Base-by-base conservation (phyloP, 164 flowering plant species). In the Macadamia integrifolia region DNA sequence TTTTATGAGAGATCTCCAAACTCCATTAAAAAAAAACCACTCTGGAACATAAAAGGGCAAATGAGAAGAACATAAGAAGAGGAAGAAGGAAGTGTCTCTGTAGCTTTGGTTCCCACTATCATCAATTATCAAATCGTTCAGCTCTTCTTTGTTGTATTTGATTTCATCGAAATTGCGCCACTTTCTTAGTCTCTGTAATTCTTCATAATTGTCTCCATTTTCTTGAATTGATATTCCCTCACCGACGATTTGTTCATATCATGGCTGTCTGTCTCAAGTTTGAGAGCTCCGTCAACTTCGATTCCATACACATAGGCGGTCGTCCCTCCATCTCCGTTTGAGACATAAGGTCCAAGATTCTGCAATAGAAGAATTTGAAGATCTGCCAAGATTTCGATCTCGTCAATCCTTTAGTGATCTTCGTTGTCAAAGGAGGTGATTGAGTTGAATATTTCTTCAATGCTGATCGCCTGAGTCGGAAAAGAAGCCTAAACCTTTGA, bases 281-380 rank as follows among this genome's bases (percentile, higher is more conserved):
- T 79, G 69, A 89, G 64, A 88, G 93, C 76, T 77, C 90, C 3
- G 78, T 75, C 48, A 79, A 67, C 61, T 89, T 76, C 77, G 90
- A 87, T 55, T 64, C 85, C 30, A 72, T 89, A 55, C 83, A 81
- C 23, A 80, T 87, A 67, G 79, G 62, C 8, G 76, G 76, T 31
- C 80, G 68, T 12, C 65, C 83, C 15, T 85, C 82, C 23, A 85
- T 89, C 56, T 77, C 95, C 1, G 73, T 86, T 29, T 71, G 78
- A 32, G 91, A 89, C 66, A 83, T 87, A 17, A 82, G 73, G 70
- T 78, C 80, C 17, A 80, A 72, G 64, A 86, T 89, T 63, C 6
- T 80, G 6, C 72, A 69, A 4, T 76, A 73, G 61, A 86, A 23
- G 23, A 23, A 23, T 23, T 23, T 23, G 23, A 23, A 23, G 23